A percentile compares a stretch with the other conserved stretches of the same genome.
These are phyloP conservation scores for Nepenthes mirabilis DNA, from an alignment of 148 eudicot genomes.

Conservation along the genomic window DNA sequence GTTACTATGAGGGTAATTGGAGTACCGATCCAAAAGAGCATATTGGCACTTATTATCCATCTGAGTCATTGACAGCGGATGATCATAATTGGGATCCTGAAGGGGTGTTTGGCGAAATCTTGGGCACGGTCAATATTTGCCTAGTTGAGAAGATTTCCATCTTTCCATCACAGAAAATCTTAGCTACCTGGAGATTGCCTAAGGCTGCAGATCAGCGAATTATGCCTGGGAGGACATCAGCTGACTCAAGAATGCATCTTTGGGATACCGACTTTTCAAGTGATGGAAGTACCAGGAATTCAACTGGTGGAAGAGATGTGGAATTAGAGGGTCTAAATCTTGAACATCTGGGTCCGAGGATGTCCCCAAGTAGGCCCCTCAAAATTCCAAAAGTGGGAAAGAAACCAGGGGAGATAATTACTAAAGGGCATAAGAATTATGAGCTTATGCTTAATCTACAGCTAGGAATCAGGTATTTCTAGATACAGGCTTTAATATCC, in stretches of 20 bases:
- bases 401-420: constrained; percentile 74
- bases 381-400: constrained; percentile 52
- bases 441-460: constrained; percentile 93
- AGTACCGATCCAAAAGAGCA: constrained; percentile 45
- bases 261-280: constrained; percentile 33
- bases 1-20: constrained; percentile 69
- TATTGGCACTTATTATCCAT: constrained; percentile 36
- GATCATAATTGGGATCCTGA: constrained; percentile 57
- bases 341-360: constrained; percentile 16
- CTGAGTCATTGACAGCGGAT: constrained; percentile 12
- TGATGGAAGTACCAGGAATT: constrained; percentile 17
- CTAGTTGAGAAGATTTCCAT: constrained; percentile 46
- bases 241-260: constrained; percentile 54
- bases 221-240: constrained; percentile 60
- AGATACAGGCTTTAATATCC: not conserved
- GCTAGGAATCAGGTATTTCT: constrained; percentile 59
- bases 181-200: constrained; percentile 57
- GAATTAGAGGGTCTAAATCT: constrained; percentile 19
- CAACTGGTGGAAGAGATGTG: constrained; percentile 20
- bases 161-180: constrained; percentile 79
- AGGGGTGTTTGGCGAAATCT: constrained; percentile 33
- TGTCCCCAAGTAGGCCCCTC: constrained; percentile 36
- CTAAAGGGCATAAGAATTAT: constrained; percentile 77
- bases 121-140: constrained; percentile 33
- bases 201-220: constrained; percentile 27